phyloP scores from a whole-genome alignment of 371 early-diverging fungal genomes.

The Lichtheimia ornata region DNA sequence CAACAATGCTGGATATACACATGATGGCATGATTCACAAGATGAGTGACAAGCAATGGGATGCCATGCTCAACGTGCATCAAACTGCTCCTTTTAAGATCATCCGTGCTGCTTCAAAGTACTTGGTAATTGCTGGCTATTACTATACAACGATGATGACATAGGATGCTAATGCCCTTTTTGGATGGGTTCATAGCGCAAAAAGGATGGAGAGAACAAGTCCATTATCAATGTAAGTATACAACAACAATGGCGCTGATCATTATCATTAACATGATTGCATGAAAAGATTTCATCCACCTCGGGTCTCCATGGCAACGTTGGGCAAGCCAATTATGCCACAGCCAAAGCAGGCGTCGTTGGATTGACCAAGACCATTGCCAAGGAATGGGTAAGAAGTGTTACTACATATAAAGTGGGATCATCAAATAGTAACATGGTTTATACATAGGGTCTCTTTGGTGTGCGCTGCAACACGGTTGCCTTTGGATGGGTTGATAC shows the following conservation, averaged over 20 bases:
- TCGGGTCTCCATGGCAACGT: slow-evolving; percentile 72
- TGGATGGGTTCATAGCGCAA: slow-evolving; percentile 19
- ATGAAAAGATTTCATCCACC: slow-evolving; percentile 65
- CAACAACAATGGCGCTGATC: background rate
- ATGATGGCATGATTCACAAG: slow-evolving; percentile 71
- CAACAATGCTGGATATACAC: slow-evolving; percentile 74
- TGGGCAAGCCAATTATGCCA: slow-evolving; percentile 58
- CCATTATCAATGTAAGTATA: slow-evolving; percentile 50
- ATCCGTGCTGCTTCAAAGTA: slow-evolving; percentile 65
- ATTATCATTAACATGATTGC: background rate
- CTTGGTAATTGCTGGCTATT: slow-evolving; percentile 23
- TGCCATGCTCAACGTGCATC: slow-evolving; percentile 66
- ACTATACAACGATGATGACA: too few species aligned
- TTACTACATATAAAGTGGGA: background rate
- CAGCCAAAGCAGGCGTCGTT: slow-evolving; percentile 51
- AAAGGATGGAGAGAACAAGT: slow-evolving; percentile 50
- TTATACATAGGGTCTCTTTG: slow-evolving; percentile 34
- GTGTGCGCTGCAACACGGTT: slow-evolving; percentile 65
- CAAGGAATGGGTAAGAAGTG: slow-evolving; percentile 37
- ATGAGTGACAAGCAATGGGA: slow-evolving; percentile 70
- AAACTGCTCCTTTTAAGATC: slow-evolving; percentile 71
- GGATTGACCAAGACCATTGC: slow-evolving; percentile 61
- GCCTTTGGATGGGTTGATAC: slow-evolving; percentile 71
- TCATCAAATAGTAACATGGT: too few species aligned
- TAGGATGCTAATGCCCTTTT: background rate